phyloP scores from a whole-genome alignment of 2,329 filamentous ascomycete species.

The Neopestalotiopsis rosae region DNA sequence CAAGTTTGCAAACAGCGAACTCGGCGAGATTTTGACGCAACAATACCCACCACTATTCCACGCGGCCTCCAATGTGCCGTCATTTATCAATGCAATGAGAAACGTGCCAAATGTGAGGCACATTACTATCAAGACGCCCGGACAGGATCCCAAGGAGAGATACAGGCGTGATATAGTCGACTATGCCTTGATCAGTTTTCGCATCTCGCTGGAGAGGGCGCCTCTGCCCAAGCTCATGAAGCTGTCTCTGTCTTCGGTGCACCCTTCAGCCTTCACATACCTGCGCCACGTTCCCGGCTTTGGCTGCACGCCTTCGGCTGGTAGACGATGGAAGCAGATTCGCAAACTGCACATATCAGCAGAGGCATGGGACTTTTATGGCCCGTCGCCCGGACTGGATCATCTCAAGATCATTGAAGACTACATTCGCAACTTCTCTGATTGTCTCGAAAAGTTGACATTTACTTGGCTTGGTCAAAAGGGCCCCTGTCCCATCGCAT shows the following conservation, averaged over 20 bases:
- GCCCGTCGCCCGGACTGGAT: conserved; percentile 64
- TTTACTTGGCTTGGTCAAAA: conserved; percentile 79
- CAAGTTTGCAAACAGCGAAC: conserved; percentile 80
- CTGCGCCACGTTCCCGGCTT: conserved; percentile 77
- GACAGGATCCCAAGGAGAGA: conserved; percentile 69
- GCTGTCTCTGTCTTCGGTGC: conserved; percentile 75
- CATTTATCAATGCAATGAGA: conserved; percentile 78
- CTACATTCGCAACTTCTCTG: conserved; percentile 75
- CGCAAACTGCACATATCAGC: conserved; percentile 74
- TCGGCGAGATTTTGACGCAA: conserved; percentile 81
- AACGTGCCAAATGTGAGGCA: conserved; percentile 73
- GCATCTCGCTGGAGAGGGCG: conserved; percentile 80
- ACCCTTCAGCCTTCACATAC: conserved; percentile 78
- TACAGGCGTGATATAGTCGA: conserved; percentile 82
- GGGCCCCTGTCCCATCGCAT: conserved; percentile 75
- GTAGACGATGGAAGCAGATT: conserved; percentile 79
- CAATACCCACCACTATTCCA: conserved; percentile 92
- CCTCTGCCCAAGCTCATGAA: conserved; percentile 69
- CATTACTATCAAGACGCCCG: conserved; percentile 77
- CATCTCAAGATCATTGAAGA: conserved; percentile 82
- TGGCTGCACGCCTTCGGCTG: conserved; percentile 74
- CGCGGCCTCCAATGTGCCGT: conserved; percentile 83
- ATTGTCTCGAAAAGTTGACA: conserved; percentile 69
- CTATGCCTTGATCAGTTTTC: conserved; percentile 86
- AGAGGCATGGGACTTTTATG: conserved; percentile 71